Evolutionary conservation across 306 rosid genomes (phyloP).

Genomic region (Crotalaria pallida): DNA sequence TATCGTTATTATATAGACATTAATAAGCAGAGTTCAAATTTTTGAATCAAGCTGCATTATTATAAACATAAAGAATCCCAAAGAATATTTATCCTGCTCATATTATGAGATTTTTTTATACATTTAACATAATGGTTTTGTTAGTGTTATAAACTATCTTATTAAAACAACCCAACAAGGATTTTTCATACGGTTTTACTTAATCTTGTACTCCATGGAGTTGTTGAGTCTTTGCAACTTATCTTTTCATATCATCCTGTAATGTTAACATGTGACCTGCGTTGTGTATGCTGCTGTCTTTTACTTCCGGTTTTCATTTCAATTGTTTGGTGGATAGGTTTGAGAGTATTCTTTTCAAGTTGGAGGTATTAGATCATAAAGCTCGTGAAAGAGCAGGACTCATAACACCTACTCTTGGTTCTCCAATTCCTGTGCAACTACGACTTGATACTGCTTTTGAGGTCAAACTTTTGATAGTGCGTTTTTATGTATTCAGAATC

Average conservation of each 20-base stretch:
- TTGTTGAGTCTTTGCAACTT: background rate
- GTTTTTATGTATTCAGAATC: background rate
- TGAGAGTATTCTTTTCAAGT: slow-evolving; percentile 77
- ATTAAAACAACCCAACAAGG: background rate
- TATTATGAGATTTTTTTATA: slow-evolving; percentile 1
- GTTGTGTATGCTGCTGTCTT: background rate
- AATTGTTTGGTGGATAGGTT: slow-evolving; percentile 48
- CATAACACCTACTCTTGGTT: slow-evolving; percentile 82
- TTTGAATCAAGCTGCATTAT: background rate
- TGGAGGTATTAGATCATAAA: slow-evolving; percentile 96
- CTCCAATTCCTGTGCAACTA: slow-evolving; percentile 73
- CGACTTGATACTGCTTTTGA: slow-evolving; percentile 77
- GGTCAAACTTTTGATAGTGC: slow-evolving; percentile 39
- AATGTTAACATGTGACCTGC: background rate
- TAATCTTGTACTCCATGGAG: background rate
- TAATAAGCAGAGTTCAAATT: background rate
- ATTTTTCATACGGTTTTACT: background rate
- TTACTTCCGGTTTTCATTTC: slow-evolving; percentile 21
- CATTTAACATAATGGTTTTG: background rate
- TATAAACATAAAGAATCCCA: background rate
- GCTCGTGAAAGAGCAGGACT: slow-evolving; percentile 97
- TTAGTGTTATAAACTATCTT: background rate
- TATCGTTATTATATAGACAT: background rate
- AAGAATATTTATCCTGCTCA: background rate
- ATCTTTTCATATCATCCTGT: slow-evolving; percentile 1